Evolutionary conservation across 2,329 filamentous ascomycete species (phyloP), one percentile per base, ranked within the genome.

Genomic region (Xylaria sp.): DNA sequence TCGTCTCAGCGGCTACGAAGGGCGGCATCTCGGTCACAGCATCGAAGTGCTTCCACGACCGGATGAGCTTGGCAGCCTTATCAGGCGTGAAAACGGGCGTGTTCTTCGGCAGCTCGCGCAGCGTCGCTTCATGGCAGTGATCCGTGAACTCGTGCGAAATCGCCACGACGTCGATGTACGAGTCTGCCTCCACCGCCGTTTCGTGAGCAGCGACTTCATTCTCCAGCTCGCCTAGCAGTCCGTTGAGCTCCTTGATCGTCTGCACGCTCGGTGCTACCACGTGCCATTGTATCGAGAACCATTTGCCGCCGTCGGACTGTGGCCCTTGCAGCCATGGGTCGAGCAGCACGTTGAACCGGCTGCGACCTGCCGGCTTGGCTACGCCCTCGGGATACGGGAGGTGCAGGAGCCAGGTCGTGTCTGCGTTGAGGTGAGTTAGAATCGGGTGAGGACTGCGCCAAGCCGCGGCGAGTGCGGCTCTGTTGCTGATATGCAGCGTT

Each of bases 101-200:
- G 52, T 82, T 77, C 1, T 73, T 72, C 6, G 86, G 81, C 3
- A 91, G 78, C 73, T 90, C 84, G 52, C 85, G 76, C 31, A 92
- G 80, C 15, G 90, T 92, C 2, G 86, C 83, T 69, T 86, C 82
- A 74, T 92, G 89, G 77, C 89, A 91, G 75, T 91, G 90, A 74
- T 92, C 89, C 0, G 89, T 91, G 73, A 91, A 92, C 76, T 91
- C 89, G 75, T 92, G 89, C 18, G 84, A 88, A 39, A 91, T 82
- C 34, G 84, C 82, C 2, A 91, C 87, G 1, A 81, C 85, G 75
- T 92, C 89, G 37, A 91, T 85, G 54, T 83, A 81, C 13, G 80
- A 80, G 34, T 57, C 46, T 67, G 4, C 60, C 68, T 3, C 74
- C 65, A 46, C 66, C 66, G 41, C 23, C 63, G 20, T 8, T 4